Evolutionary conservation across 2,329 filamentous ascomycete genomes (phyloP).

Genomic region (Fusarium pseudograminearum): DNA sequence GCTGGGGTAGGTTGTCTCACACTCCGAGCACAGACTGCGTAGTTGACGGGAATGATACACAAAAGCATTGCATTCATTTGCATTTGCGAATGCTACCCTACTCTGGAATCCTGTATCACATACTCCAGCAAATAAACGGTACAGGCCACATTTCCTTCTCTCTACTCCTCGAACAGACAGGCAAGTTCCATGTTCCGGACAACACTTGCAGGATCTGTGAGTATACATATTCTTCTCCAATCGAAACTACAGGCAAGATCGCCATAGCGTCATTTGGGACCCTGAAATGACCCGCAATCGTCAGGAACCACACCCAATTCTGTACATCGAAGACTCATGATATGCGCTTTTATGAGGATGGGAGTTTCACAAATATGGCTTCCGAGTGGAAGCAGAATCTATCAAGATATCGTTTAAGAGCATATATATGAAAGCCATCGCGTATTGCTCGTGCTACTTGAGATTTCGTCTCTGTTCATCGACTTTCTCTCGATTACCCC

Average conservation of each 20-base stretch:
- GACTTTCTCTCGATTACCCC: conserved; percentile 14
- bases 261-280: conserved; percentile 37
- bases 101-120: background rate
- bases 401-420: background rate
- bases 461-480: background rate
- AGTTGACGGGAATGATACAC: background rate
- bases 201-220: conserved; percentile 18
- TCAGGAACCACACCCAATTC: conserved; percentile 7
- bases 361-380: background rate
- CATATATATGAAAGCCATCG: background rate
- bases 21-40: background rate
- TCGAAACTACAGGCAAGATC: conserved; percentile 27
- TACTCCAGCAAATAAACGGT: background rate
- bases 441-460: background rate
- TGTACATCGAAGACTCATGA: conserved; percentile 31
- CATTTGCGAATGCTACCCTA: background rate
- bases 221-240: conserved; percentile 12
- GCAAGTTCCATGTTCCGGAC: background rate
- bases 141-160: no score
- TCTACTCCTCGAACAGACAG: background rate
- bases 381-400: background rate
- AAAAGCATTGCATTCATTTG: background rate
- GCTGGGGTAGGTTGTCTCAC: background rate
- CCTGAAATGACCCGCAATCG: conserved; percentile 22
- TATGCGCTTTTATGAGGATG: background rate